Percentiles rank a stretch among this genome's conserved stretches.
Evolutionary conservation across 768 basidiomycete species (phyloP).

Genomic region (Trametes cinnabarina): DNA sequence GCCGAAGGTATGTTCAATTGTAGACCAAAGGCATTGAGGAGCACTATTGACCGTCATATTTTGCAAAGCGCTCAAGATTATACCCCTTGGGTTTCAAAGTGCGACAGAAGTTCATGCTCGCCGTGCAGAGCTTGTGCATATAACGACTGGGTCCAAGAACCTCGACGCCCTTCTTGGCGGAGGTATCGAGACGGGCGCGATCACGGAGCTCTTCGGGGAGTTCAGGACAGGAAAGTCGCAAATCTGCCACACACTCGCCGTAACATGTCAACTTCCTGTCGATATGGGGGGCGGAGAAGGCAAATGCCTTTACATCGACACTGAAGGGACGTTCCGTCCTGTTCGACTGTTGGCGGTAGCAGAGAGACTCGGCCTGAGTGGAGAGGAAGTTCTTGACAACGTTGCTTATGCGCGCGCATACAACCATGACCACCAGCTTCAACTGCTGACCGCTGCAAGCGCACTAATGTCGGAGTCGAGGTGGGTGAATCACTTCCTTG

Average conservation of each 20-base stretch:
- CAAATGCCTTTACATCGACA: slow-evolving; percentile 98
- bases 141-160: slow-evolving; percentile 95
- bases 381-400: slow-evolving; percentile 97
- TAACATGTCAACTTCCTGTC: slow-evolving; percentile 95
- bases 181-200: slow-evolving; percentile 97
- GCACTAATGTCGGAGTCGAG: slow-evolving; percentile 99
- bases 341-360: slow-evolving; percentile 92
- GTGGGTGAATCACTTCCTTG: slow-evolving; percentile 41
- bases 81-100: slow-evolving; percentile 96
- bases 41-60: not conserved
- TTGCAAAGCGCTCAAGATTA: slow-evolving; percentile 84
- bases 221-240: slow-evolving; percentile 99
- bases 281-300: slow-evolving; percentile 99
- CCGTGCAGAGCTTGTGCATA: slow-evolving; percentile 91
- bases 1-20: slow-evolving; percentile 64
- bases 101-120: slow-evolving; percentile 97
- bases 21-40: not conserved
- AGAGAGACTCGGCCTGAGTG: slow-evolving; percentile 93
- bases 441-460: slow-evolving; percentile 85
- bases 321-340: slow-evolving; percentile 98
- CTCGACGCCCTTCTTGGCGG: slow-evolving; percentile 95
- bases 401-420: slow-evolving; percentile 98
- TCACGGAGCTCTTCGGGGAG: slow-evolving; percentile 98
- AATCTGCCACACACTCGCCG: slow-evolving; percentile 95
- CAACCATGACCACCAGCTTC: slow-evolving; percentile 96